Base-by-base conservation (phyloP, 2,329 filamentous ascomycete species). In the Colletotrichum orchidophilum region DNA sequence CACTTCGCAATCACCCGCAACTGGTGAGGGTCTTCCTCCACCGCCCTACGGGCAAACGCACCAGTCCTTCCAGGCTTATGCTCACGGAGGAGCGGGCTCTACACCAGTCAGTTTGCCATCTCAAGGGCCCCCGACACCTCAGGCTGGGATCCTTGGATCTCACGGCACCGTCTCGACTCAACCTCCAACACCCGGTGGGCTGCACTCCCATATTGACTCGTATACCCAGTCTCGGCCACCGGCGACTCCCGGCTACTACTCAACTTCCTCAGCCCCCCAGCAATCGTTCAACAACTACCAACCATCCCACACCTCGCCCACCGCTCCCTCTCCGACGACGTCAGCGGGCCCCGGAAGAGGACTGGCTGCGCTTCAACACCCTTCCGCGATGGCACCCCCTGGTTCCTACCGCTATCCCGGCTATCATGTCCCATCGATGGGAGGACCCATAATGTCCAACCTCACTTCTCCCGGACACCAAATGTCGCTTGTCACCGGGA, bases 381-480 rank as follows among this genome's bases (percentile, higher is more conserved):
- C 65, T 52, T 72, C 77, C 3, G 74, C 76, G 29, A 81, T 83
- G 80, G 81, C 79, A 4, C 87, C 90, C 5, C 88, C 88, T 26
- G 84, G 87, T 64, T 82, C 83, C 7, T 66, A 65, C 24, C 46
- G 31, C 15, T 73, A 73, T 29, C 5, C 31, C 13, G 21, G 33
- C 5, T 64, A 60, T 26, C 39, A 46, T 12, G 52, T 73, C 80
- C 70, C 74, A 80, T 68, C 82, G 84, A 70, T 91, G 84, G 83
- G 85, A 52, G 90, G 91, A 1, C 87, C 92, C 1, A 91, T 96
- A 31, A 90, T 96, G 85, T 92, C 93, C 18, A 96, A 96, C 77
- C 87, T 96, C 29, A 89, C 92, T 76, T 93, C 91, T 71, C 94
- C 94, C 0, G 90, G 89, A 63, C 87, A 87, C 6, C 92, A 92